These are phyloP conservation scores for Neolentinus lepideus DNA, from an alignment of 1,284 basidiomycete genomes.

Conservation along the genomic window DNA sequence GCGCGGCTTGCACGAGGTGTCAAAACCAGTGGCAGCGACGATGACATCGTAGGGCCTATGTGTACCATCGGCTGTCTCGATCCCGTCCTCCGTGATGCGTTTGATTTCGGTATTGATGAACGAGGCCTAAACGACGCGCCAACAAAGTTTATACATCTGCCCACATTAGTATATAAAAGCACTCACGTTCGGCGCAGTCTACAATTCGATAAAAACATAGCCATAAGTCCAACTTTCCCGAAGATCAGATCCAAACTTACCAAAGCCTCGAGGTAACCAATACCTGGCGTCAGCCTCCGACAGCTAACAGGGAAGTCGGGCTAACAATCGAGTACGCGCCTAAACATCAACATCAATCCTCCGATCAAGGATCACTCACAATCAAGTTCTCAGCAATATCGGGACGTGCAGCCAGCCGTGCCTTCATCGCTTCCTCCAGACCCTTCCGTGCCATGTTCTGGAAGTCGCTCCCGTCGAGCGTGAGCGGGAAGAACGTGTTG, in stretches of 20 bases:
- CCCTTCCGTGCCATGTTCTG: conserved; percentile 30
- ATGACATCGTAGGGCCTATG: conserved; percentile 50
- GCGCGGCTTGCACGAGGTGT: conserved; percentile 41
- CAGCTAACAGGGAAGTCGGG: conserved; percentile 53
- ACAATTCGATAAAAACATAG: neutral
- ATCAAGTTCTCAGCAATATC: conserved; percentile 51
- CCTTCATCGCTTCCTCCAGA: conserved; percentile 41
- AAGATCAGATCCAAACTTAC: conserved; percentile 9
- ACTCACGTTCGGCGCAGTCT: neutral
- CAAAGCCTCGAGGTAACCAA: conserved; percentile 58
- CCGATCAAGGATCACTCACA: conserved; percentile 2
- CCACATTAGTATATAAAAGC: neutral
- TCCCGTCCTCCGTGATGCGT: conserved; percentile 41
- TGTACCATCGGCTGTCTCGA: conserved; percentile 47
- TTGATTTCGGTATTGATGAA: conserved; percentile 47
- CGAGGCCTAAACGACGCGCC: conserved; percentile 47
- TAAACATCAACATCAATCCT: neutral
- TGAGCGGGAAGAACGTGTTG: conserved; percentile 28
- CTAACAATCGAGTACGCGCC: conserved; percentile 13
- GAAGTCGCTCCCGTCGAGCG: conserved; percentile 33
- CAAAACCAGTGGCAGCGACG: conserved; percentile 54
- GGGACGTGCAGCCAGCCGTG: conserved; percentile 45
- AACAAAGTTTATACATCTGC: neutral
- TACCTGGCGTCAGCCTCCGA: conserved; percentile 55
- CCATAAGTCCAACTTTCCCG: neutral